Conservation (phyloP, 495 filamentous ascomycete genomes). For the Parathielavia appendiculata region DNA sequence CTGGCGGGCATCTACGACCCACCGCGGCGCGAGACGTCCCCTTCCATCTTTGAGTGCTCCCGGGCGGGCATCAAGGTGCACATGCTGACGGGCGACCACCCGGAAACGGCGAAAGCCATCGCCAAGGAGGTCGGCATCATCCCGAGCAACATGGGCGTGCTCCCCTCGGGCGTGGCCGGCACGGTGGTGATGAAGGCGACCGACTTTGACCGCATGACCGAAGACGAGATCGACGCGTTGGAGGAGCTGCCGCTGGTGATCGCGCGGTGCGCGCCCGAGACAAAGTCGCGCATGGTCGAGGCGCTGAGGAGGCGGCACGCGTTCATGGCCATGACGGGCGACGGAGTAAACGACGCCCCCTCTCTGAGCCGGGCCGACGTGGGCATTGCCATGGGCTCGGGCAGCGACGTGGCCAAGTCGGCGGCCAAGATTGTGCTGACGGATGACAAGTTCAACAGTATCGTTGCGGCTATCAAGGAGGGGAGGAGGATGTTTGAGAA, state of each 20-base stretch:
- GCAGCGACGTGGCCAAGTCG: slow-evolving; percentile 86
- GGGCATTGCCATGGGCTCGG: slow-evolving; percentile 82
- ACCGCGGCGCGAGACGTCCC: slow-evolving; percentile 62
- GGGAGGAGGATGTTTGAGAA: slow-evolving; percentile 72
- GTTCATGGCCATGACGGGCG: slow-evolving; percentile 63
- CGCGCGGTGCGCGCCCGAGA: slow-evolving; percentile 60
- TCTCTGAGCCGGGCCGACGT: slow-evolving; percentile 73
- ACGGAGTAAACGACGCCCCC: slow-evolving; percentile 83
- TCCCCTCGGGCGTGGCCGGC: slow-evolving; percentile 50
- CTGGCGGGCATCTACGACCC: slow-evolving; percentile 73
- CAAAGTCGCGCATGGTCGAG: slow-evolving; percentile 65
- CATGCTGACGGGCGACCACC: slow-evolving; percentile 79
- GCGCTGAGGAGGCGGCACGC: slow-evolving; percentile 57
- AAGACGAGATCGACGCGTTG: slow-evolving; percentile 54
- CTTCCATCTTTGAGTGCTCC: slow-evolving; percentile 59
- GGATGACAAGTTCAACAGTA: slow-evolving; percentile 82
- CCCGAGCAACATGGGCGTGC: slow-evolving; percentile 49
- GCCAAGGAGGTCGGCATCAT: slow-evolving; percentile 72
- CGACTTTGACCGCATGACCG: slow-evolving; percentile 57
- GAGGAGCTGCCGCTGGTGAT: slow-evolving; percentile 59
- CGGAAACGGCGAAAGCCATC: slow-evolving; percentile 68
- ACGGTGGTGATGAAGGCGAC: slow-evolving; percentile 58
- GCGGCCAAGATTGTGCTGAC: slow-evolving; percentile 83
- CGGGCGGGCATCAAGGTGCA: slow-evolving; percentile 70
- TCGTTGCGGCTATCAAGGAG: slow-evolving; percentile 68